Conservation (phyloP, 1,284 basidiomycete species). For the Cutaneotrichosporon sp. region DNA sequence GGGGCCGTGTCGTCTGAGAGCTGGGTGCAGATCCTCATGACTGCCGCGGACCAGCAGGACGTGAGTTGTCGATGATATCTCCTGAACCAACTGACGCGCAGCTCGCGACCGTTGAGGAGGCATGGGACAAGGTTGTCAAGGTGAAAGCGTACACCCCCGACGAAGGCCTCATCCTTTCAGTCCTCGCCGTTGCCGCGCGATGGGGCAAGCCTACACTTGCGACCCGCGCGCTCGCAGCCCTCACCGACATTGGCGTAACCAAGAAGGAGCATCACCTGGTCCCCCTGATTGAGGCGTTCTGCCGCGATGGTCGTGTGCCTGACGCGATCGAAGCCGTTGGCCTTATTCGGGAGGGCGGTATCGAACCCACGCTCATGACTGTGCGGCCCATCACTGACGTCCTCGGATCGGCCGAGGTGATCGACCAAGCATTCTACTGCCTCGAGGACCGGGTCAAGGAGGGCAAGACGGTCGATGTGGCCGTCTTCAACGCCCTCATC, state of each 20-base stretch:
- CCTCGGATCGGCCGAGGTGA: conserved; percentile 54
- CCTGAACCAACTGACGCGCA: conserved; percentile 41
- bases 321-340: conserved; percentile 39
- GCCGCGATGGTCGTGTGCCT: conserved; percentile 37
- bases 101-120: conserved; percentile 60
- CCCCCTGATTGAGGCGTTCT: conserved; percentile 45
- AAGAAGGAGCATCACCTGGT: conserved; percentile 56
- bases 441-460: conserved; percentile 60
- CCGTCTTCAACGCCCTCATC: conserved; percentile 63
- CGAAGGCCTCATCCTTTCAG: conserved; percentile 65
- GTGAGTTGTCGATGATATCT: conserved; percentile 24
- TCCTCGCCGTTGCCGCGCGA: conserved; percentile 68
- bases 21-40: conserved; percentile 36
- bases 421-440: conserved; percentile 63
- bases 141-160: conserved; percentile 59
- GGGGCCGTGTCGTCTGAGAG: conserved; percentile 10
- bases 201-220: conserved; percentile 64
- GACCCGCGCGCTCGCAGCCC: conserved; percentile 57
- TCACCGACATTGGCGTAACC: conserved; percentile 53
- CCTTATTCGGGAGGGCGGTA: conserved; percentile 30
- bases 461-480: conserved; percentile 56
- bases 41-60: conserved; percentile 34
- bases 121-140: conserved; percentile 61
- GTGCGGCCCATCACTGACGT: conserved; percentile 52
- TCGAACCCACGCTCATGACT: conserved; percentile 30